Percentiles rank a stretch among this genome's conserved stretches.
Conservation (phyloP, 495 filamentous ascomycete species). For the Tuber umbilicatum region DNA sequence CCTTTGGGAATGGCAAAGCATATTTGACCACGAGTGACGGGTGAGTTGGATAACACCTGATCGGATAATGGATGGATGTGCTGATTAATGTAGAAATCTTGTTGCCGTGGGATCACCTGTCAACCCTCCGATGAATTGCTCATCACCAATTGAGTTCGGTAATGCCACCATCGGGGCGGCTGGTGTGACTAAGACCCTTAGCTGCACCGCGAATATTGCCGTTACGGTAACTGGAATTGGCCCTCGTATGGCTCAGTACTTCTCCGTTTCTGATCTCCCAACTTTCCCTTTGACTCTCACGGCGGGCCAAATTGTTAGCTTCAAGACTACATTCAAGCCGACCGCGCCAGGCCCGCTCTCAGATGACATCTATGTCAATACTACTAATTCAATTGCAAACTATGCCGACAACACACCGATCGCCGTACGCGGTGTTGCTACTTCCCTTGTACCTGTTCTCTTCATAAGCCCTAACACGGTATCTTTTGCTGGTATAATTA, state of each 20-base stretch:
- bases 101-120: slow-evolving; percentile 43
- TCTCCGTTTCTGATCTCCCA: slow-evolving; percentile 42
- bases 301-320: slow-evolving; percentile 43
- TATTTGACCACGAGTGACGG: slow-evolving; percentile 41
- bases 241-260: slow-evolving; percentile 42
- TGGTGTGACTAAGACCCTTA: slow-evolving; percentile 34
- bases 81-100: slow-evolving; percentile 17
- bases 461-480: slow-evolving; percentile 43
- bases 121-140: slow-evolving; percentile 42
- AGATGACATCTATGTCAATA: slow-evolving; percentile 44
- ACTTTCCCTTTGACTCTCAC: slow-evolving; percentile 42
- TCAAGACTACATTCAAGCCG: slow-evolving; percentile 43
- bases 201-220: slow-evolving; percentile 43
- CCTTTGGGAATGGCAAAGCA: slow-evolving; percentile 41
- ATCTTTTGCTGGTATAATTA: slow-evolving; percentile 46
- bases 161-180: slow-evolving; percentile 31
- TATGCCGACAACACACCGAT: slow-evolving; percentile 43
- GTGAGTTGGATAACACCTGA: slow-evolving; percentile 7
- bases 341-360: slow-evolving; percentile 44
- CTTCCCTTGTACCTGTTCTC: slow-evolving; percentile 42
- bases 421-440: slow-evolving; percentile 42
- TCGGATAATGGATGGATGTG: neutral
- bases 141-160: slow-evolving; percentile 40
- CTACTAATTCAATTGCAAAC: slow-evolving; percentile 43
- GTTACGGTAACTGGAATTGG: slow-evolving; percentile 40